phyloP scores from a whole-genome alignment of 805 yeast species.

The Hanseniaspora hatyaiensis region DNA sequence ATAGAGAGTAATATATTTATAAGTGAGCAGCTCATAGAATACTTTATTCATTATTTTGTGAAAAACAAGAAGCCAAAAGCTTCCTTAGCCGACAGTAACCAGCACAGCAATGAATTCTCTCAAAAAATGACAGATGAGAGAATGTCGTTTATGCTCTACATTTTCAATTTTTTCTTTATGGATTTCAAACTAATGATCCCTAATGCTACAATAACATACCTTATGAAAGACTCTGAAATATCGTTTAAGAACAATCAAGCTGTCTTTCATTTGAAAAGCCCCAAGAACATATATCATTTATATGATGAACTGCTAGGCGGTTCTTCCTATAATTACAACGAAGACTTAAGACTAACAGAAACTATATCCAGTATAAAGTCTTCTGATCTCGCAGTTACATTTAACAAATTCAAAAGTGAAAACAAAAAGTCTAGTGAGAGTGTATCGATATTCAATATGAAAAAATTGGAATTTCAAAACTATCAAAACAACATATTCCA shows the following conservation, averaged over 20 bases:
- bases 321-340: not conserved
- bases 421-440: not conserved
- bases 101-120: not conserved
- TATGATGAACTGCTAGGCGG: slow-evolving; percentile 14
- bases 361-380: slow-evolving; percentile 13
- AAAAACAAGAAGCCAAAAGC: not conserved
- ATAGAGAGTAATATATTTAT: slow-evolving; percentile 27
- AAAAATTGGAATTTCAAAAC: slow-evolving; percentile 13
- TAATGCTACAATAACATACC: slow-evolving; percentile 8
- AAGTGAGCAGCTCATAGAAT: slow-evolving; percentile 14
- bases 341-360: slow-evolving; percentile 8
- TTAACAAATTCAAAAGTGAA: not conserved
- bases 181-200: slow-evolving; percentile 14
- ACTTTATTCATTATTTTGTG: slow-evolving; percentile 14
- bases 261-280: slow-evolving; percentile 12
- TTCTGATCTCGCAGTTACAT: slow-evolving; percentile 1
- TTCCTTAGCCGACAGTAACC: not conserved
- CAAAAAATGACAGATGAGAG: not conserved
- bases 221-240: slow-evolving; percentile 6
- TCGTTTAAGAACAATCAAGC: slow-evolving; percentile 8
- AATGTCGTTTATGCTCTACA: slow-evolving; percentile 2
- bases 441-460: not conserved
- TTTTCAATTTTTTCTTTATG: slow-evolving; percentile 10
- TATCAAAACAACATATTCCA: slow-evolving; percentile 14
- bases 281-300: slow-evolving; percentile 9